Conservation (phyloP, 164 flowering plant genomes). For the Akebia trifoliata region DNA sequence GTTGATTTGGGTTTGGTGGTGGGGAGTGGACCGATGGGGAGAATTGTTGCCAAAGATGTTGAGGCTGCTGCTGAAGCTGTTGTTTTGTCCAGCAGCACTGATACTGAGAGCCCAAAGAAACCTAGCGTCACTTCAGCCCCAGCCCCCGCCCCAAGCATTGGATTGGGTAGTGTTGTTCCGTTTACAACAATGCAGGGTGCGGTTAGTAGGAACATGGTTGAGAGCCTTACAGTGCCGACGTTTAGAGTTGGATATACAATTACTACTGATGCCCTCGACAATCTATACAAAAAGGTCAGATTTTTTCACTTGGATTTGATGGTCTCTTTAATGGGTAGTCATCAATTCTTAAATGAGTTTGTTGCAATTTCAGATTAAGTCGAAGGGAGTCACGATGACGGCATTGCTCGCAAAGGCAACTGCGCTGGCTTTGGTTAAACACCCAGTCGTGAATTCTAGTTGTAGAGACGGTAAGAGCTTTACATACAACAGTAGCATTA, state of each 20-base stretch:
- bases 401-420: slow-evolving; percentile 97
- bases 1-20: slow-evolving; percentile 61
- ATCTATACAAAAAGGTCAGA: slow-evolving; percentile 83
- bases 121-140: too few relatives aligned
- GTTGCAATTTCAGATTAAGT: too few relatives aligned
- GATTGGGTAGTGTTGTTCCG: slow-evolving; percentile 59
- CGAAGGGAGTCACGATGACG: slow-evolving; percentile 98
- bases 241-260: slow-evolving; percentile 95
- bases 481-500: slow-evolving; percentile 82
- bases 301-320: too few relatives aligned
- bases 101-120: too few relatives aligned
- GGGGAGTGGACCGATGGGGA: slow-evolving; percentile 86
- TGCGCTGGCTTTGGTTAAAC: slow-evolving; percentile 86
- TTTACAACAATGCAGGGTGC: slow-evolving; percentile 95
- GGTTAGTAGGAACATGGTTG: slow-evolving; percentile 89
- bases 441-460: slow-evolving; percentile 86
- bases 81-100: too few relatives aligned
- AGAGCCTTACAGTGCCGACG: slow-evolving; percentile 82
- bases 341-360: too few relatives aligned
- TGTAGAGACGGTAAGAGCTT: slow-evolving; percentile 97
- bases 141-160: slow-evolving; percentile 27
- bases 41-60: slow-evolving; percentile 92
- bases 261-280: slow-evolving; percentile 81
- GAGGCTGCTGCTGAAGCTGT: slow-evolving; percentile 17
- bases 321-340: too few relatives aligned